These are phyloP conservation scores for Tuber microsphaerosporum DNA, from an alignment of 495 filamentous ascomycete genomes.

Conservation along the genomic window DNA sequence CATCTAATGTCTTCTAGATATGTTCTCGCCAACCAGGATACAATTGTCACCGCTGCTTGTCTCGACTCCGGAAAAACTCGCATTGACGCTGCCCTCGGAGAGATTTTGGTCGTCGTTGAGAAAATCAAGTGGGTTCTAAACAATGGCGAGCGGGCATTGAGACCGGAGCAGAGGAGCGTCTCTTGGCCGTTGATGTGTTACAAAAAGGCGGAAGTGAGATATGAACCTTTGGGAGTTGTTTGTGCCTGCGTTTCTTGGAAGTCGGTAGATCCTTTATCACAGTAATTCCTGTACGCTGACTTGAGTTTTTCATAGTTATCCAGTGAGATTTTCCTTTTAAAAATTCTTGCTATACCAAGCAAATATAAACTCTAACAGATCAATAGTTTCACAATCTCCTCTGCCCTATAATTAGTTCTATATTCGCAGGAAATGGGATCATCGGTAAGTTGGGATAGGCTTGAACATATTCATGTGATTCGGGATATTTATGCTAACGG, in stretches of 20 bases:
- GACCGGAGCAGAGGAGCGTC: slow-evolving; percentile 61
- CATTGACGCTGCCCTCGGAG: slow-evolving; percentile 85
- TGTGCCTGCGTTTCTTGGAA: slow-evolving; percentile 95
- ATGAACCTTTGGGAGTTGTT: slow-evolving; percentile 89
- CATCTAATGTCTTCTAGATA: slow-evolving; percentile 45
- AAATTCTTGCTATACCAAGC: neutral
- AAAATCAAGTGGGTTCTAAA: slow-evolving; percentile 91
- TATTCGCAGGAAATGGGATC: slow-evolving; percentile 89
- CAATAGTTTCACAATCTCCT: slow-evolving; percentile 87
- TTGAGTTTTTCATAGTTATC: slow-evolving; percentile 41
- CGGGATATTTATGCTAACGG: slow-evolving; percentile 9
- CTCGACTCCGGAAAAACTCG: slow-evolving; percentile 96
- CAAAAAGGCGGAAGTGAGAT: slow-evolving; percentile 83
- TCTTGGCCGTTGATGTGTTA: slow-evolving; percentile 88
- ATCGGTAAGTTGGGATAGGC: slow-evolving; percentile 43
- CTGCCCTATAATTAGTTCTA: slow-evolving; percentile 76
- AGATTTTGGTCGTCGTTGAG: slow-evolving; percentile 87
- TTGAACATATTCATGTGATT: neutral
- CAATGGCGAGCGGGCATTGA: slow-evolving; percentile 78
- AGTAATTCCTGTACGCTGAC: neutral
- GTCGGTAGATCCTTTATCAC: slow-evolving; percentile 44
- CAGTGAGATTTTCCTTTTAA: slow-evolving; percentile 30
- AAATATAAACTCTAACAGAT: slow-evolving; percentile 10
- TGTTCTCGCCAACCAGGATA: slow-evolving; percentile 81
- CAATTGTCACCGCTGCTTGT: slow-evolving; percentile 77